Evolutionary conservation across 2,329 filamentous ascomycete species (phyloP), one percentile per base, ranked within the genome.

Genomic region (Nothomitra cinnamomea): DNA sequence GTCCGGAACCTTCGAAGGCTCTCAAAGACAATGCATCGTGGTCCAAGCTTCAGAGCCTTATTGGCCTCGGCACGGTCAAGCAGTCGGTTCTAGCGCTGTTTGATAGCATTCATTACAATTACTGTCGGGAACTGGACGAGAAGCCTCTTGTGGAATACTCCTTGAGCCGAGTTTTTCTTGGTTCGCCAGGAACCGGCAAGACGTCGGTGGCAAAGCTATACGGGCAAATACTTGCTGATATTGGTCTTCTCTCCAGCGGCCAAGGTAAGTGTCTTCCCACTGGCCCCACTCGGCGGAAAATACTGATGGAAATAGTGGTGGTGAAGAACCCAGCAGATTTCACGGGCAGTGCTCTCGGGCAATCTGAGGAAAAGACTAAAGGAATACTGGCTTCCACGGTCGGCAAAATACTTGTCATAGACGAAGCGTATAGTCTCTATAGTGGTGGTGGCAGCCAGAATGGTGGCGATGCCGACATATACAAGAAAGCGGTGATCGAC

Each of bases 361-460:
- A 74, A 1, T 88, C 85, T 0, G 85, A 90, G 62, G 69, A 73
- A 1, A 78, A 80, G 35, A 89, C 85, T 0, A 89, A 86, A 58
- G 80, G 70, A 0, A 87, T 89, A 5, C 70, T 90, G 0, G 77
- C 76, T 0, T 68, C 79, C 0, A 79, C 82, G 0, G 58, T 74
- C 0, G 85, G 86, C 0, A 90, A 89, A 58, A 83, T 89, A 0
- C 72, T 90, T 0, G 77, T 90, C 13, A 87, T 90, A 2, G 85
- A 90, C 57, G 85, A 92, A 61, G 85, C 85, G 0, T 89, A 90
- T 57, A 78, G 79, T 35, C 70, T 90, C 0, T 76, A 72, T 47
- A 64, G 67, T 1, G 69, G 68, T 0, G 62, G 63, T 5, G 63
- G 61, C 0, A 60, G 59, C n/a, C n/a, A n/a, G n/a, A 58, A 57